These are phyloP conservation scores for Excoecaria agallocha DNA, from an alignment of 345 rosid species.

Conservation along the genomic window DNA sequence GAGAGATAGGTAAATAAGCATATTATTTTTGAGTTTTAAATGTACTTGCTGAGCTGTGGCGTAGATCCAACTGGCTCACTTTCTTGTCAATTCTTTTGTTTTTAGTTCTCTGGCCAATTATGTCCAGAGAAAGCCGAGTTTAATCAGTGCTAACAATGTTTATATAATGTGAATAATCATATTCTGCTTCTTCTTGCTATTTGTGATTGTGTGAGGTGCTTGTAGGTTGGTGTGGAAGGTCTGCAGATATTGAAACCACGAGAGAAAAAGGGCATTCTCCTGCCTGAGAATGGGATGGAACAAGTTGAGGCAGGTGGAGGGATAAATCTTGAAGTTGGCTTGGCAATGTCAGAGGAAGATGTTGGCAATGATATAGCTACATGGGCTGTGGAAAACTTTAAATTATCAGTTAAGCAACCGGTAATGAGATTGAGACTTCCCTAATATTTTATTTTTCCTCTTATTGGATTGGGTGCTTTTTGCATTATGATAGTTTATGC, in stretches of 20 bases:
- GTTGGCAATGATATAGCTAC: constrained; percentile 49
- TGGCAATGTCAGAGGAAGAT: constrained; percentile 57
- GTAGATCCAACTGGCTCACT: not conserved
- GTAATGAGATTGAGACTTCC: constrained; percentile 42
- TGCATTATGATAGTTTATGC: constrained; percentile 6
- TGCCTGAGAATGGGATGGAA: constrained; percentile 53
- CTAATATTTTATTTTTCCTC: constrained; percentile 16
- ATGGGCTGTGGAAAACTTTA: constrained; percentile 81
- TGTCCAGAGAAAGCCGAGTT: not conserved
- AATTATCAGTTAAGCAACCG: constrained; percentile 87
- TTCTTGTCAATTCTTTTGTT: not conserved
- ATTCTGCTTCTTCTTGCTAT: constrained; percentile 10
- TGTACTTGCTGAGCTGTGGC: not conserved
- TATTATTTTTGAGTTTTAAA: too few relatives aligned
- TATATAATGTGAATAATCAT: not conserved
- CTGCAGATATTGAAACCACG: constrained; percentile 82
- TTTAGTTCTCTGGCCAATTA: not conserved
- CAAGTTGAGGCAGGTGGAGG: constrained; percentile 60
- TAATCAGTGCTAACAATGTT: not conserved
- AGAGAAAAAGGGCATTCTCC: constrained; percentile 33
- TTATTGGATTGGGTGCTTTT: constrained; percentile 2
- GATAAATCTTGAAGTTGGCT: constrained; percentile 62
- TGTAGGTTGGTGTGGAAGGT: constrained; percentile 82
- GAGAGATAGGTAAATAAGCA: not conserved
- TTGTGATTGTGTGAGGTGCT: constrained; percentile 11